phyloP scores from a whole-genome alignment of 2,329 filamentous ascomycete species.

The Trichoderma lentiforme region DNA sequence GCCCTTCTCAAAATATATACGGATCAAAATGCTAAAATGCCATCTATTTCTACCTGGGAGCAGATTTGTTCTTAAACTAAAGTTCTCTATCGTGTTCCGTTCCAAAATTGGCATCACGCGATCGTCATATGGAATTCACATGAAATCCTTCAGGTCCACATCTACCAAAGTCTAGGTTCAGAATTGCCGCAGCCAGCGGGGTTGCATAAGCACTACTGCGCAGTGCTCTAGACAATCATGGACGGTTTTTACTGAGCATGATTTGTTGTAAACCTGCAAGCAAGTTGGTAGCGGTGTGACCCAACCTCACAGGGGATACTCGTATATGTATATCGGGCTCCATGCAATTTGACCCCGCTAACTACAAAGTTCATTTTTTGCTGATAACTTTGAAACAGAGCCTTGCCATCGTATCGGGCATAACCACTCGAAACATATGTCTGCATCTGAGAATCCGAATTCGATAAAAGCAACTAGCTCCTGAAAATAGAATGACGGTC shows the following conservation, averaged over 20 bases:
- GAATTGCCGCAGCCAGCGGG: not conserved
- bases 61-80: not conserved
- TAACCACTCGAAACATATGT: not conserved
- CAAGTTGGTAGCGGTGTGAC: not conserved
- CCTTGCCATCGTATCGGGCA: not conserved
- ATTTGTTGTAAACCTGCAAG: not conserved
- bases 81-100: not conserved
- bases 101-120: too few relatives aligned
- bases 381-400: not conserved
- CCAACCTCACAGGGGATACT: not conserved
- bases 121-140: not conserved
- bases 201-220: not conserved
- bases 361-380: not conserved
- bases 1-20: not conserved
- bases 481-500: not conserved
- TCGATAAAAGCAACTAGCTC: not conserved
- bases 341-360: not conserved
- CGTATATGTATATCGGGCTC: not conserved
- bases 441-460: not conserved
- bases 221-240: not conserved
- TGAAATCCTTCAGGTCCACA: not conserved
- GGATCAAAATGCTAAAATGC: not conserved
- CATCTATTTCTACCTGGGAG: not conserved
- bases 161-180: too few relatives aligned
- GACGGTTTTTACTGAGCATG: not conserved